Base-by-base conservation (phyloP, 2,329 filamentous ascomycete species). In the Gnomoniopsis sp. region DNA sequence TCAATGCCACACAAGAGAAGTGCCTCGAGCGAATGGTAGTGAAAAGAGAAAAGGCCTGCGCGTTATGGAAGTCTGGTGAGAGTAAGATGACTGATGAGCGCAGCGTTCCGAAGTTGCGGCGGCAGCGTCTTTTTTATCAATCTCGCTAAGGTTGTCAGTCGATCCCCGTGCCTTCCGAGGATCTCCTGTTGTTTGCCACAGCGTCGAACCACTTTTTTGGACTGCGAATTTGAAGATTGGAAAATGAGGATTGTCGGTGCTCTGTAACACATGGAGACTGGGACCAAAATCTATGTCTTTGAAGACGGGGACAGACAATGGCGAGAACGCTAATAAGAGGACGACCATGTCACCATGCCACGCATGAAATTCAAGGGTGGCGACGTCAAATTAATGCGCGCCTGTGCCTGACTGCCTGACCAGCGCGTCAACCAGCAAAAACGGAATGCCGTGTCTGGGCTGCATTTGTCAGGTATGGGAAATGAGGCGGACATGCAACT, bases 181-280 rank as follows among this genome's bases (percentile, higher is more conserved):
- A 53, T 61, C 59, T 58, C 53, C 57, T 61, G 59, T 61, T 61
- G 53, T 59, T 59, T 59, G 59, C 59, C 59, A 61, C 59, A 30
- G n/a, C 47, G 47, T 61, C 59, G 59, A 53, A 61, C 59, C 59
- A 61, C 59, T 59, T 59, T 61, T 49, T 21, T n/a, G 11, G 22
- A 19, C 30, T n/a, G 26, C 17, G 19, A 26, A 11, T 26, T 48
- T 19, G n/a, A 12, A 17, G 33, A 33, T 33, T n/a, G n/a, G 23
- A 21, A 34, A 47, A 8, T 48, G 44, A 21, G 41, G 38, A 22
- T 41, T 15, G 38, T 41, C 38, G 14, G 38, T 41, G n/a, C 12
- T 41, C 26, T 30, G 26, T 30, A 30, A 30, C 4, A 8, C 4
- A 30, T 30, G 26, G 26, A 30, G 26, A 30, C 26, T 30, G 26